Conservation (phyloP, 2,329 filamentous ascomycete genomes). For the Bipolaris zeicola region DNA sequence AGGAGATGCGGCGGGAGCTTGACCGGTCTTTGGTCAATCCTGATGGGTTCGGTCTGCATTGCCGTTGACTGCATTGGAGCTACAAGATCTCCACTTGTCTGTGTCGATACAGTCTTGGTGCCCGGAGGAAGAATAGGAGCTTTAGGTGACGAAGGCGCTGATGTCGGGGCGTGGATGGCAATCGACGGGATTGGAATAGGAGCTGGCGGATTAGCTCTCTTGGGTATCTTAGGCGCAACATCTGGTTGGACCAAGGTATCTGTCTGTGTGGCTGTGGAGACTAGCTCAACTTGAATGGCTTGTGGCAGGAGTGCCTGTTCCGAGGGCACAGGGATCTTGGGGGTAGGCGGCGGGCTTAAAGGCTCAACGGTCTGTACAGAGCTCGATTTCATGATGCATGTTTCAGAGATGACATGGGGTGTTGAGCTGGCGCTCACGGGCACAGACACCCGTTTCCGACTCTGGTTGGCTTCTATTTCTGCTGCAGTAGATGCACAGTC, state of each 20-base stretch:
- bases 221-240: conserved; percentile 27
- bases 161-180: conserved; percentile 85
- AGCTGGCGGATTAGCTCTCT: conserved; percentile 44
- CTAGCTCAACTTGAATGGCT: conserved; percentile 52
- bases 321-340: conserved; percentile 56
- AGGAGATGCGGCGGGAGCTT: conserved; percentile 78
- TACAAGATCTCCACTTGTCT: conserved; percentile 66
- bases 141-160: conserved; percentile 75
- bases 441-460: conserved; percentile 68
- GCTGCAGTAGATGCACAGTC: conserved; percentile 25
- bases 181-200: conserved; percentile 75
- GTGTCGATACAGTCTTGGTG: conserved; percentile 80
- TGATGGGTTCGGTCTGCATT: conserved; percentile 90
- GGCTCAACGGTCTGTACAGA: conserved; percentile 68
- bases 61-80: conserved; percentile 59
- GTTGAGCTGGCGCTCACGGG: conserved; percentile 20
- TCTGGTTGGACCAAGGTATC: conserved; percentile 38
- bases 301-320: conserved; percentile 48
- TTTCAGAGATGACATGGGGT: conserved; percentile 19
- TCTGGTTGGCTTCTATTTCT: conserved; percentile 74
- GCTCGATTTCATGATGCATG: conserved; percentile 64
- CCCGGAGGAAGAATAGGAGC: conserved; percentile 79
- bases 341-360: conserved; percentile 69
- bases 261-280: conserved; percentile 68
- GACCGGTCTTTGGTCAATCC: conserved; percentile 76